Base-by-base conservation (phyloP, 2,329 filamentous ascomycete genomes). In the Diaporthe sp. region DNA sequence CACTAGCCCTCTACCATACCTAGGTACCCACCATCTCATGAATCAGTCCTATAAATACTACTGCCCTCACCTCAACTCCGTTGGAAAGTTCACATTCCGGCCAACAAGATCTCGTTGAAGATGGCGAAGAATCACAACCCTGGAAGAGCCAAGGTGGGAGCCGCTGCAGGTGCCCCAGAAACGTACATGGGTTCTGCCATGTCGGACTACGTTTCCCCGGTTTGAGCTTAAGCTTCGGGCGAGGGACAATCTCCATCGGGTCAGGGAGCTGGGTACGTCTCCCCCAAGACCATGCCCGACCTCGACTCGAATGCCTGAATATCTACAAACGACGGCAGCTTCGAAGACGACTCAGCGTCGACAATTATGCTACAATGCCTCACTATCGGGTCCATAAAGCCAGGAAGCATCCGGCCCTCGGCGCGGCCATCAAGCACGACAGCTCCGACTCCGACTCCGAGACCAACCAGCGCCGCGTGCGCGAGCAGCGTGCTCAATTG, bases 161-260 rank as follows among this genome's bases (percentile, higher is more conserved):
- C 46, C 10, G 22, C 46, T 39, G 22, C 65, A 68, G 46, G 13
- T 42, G 34, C 17, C 25, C 22, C 3, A 17, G 62, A 39, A 28
- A 39, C 13, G 19, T 34, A 22, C 19, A 68, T 68, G 62, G 62
- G 44, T 68, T 34, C 28, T 17, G 13, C 62, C 62, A 49, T 67
- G 28, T 25, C 31, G 44, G 44, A 49, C 44, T 39, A 9, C 62
- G 51, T 37, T 25, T 3, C 62, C 31, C 62, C 42, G 28, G 44
- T 37, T 68, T 53, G 44, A 53, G 65, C 46, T 68, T 53, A 53
- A 68, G 65, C 65, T 53, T 19, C 46, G 65, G 46, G 13, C 10
- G 19, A 39, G 46, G 12, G 19, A 17, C 37, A 39, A 39, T 12
- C 9, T 3, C 37, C 46, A 22, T 4, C 46, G 62, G 31, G 6